Conservation (phyloP, 805 yeast genomes). For the Candida xiaguanensis region DNA sequence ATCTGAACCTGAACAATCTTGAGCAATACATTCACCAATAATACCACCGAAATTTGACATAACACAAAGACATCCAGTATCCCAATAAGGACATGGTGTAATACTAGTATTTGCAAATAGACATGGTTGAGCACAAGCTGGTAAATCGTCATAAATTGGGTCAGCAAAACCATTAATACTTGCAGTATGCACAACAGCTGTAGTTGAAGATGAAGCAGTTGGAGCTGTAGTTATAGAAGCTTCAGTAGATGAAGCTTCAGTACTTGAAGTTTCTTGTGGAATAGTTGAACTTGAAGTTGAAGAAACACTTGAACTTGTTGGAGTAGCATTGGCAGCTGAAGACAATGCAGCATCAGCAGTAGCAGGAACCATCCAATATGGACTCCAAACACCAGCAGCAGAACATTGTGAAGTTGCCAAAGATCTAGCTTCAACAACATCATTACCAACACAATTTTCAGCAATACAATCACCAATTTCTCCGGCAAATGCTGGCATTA, state of each 20-base stretch:
- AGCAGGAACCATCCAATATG: slow-evolving; percentile 27
- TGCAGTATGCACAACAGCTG: slow-evolving; percentile 42
- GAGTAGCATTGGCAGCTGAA: slow-evolving; percentile 19
- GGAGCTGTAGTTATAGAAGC: slow-evolving; percentile 15
- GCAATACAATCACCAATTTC: slow-evolving; percentile 36
- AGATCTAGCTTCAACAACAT: slow-evolving; percentile 25
- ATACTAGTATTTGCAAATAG: slow-evolving; percentile 25
- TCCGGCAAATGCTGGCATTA: slow-evolving; percentile 32
- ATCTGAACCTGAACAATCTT: slow-evolving; percentile 30
- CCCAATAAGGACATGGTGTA: too few species aligned
- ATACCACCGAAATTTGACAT: slow-evolving; percentile 30
- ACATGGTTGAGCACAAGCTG: slow-evolving; percentile 42
- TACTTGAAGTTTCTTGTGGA: slow-evolving; percentile 7
- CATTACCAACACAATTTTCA: slow-evolving; percentile 29
- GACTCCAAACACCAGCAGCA: slow-evolving; percentile 22
- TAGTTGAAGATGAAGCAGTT: slow-evolving; percentile 3
- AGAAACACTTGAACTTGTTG: slow-evolving; percentile 6
- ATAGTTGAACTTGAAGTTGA: neutral
- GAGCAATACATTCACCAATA: slow-evolving; percentile 36
- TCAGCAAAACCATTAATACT: slow-evolving; percentile 37
- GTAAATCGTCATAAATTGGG: slow-evolving; percentile 23
- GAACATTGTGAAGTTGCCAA: slow-evolving; percentile 24
- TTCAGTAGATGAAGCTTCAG: slow-evolving; percentile 12
- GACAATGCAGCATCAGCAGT: slow-evolving; percentile 12
- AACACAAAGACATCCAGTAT: slow-evolving; percentile 43